Conservation (phyloP, 352 stramenopile genomes). For the Globisporangium spiculum region DNA sequence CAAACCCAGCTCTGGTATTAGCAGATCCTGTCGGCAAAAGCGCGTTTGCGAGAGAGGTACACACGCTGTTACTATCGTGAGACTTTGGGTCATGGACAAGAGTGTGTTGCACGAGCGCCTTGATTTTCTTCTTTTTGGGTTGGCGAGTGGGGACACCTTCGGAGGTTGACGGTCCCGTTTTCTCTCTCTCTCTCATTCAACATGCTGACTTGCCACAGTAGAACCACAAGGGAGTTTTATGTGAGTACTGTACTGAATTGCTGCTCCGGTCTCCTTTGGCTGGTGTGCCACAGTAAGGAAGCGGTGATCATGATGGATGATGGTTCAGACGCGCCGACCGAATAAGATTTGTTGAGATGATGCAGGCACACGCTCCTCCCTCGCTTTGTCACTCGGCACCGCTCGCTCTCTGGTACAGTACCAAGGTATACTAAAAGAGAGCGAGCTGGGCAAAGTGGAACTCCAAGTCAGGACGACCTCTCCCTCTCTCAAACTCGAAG, state of each 20-base stretch:
- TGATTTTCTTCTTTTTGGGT: not conserved
- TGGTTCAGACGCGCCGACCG: not conserved
- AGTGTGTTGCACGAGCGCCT: not conserved
- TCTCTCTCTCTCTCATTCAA: not conserved
- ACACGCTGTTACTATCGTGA: not conserved
- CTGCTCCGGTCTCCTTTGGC: not conserved
- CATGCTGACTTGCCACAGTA: not conserved
- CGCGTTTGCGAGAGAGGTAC: not conserved
- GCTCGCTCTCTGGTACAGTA: not conserved
- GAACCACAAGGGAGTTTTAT: not conserved
- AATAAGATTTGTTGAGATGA: not conserved
- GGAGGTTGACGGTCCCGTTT: not conserved
- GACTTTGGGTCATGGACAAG: not conserved
- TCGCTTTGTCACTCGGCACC: not conserved
- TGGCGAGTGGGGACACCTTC: not conserved
- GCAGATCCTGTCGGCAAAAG: not conserved
- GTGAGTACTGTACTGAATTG: not conserved
- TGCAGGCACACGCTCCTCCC: not conserved
- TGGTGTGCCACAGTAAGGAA: not conserved
- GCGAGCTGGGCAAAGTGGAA: not conserved
- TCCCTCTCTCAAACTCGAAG: not conserved
- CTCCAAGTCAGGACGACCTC: slow-evolving; percentile 1
- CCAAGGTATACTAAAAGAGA: not conserved
- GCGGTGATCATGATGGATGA: not conserved
- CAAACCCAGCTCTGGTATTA: not conserved